phyloP scores from a whole-genome alignment of 192 early-diverging fungal genomes.

The Coemansia reversa region DNA sequence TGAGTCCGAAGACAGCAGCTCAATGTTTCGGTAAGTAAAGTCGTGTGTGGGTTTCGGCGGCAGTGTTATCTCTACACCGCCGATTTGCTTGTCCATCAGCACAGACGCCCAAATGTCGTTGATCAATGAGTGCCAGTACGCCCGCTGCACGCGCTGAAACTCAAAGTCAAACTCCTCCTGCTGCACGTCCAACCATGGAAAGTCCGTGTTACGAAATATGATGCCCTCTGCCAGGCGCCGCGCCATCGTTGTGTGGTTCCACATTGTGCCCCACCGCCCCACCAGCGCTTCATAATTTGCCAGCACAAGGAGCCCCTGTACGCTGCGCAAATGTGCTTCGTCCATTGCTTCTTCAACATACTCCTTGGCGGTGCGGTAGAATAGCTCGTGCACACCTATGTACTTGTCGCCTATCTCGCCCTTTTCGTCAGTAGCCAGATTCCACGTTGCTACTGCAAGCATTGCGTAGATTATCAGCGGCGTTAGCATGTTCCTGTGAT shows the following conservation, averaged over 20 bases:
- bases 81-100: slow-evolving; percentile 53
- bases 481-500: slow-evolving; percentile 52
- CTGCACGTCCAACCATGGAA: slow-evolving; percentile 51
- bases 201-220: slow-evolving; percentile 46
- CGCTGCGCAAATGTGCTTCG: slow-evolving; percentile 49
- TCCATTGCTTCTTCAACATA: slow-evolving; percentile 54
- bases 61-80: slow-evolving; percentile 40
- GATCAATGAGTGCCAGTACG: slow-evolving; percentile 55
- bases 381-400: slow-evolving; percentile 37
- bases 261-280: slow-evolving; percentile 54
- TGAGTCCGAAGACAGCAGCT: slow-evolving; percentile 16
- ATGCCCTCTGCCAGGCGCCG: slow-evolving; percentile 48
- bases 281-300: slow-evolving; percentile 54
- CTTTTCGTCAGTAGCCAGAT: slow-evolving; percentile 36
- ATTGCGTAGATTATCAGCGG: slow-evolving; percentile 52
- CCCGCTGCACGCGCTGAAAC: slow-evolving; percentile 49
- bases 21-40: slow-evolving; percentile 42
- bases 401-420: slow-evolving; percentile 23
- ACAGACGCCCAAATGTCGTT: slow-evolving; percentile 53
- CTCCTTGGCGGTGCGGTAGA: slow-evolving; percentile 47
- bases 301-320: slow-evolving; percentile 50
- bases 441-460: slow-evolving; percentile 52
- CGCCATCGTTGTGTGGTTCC: slow-evolving; percentile 56
- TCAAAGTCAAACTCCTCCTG: slow-evolving; percentile 47
- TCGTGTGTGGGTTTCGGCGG: slow-evolving; percentile 41